Conservation (phyloP, 2,329 filamentous ascomycete species). For the Claviceps sp. region DNA sequence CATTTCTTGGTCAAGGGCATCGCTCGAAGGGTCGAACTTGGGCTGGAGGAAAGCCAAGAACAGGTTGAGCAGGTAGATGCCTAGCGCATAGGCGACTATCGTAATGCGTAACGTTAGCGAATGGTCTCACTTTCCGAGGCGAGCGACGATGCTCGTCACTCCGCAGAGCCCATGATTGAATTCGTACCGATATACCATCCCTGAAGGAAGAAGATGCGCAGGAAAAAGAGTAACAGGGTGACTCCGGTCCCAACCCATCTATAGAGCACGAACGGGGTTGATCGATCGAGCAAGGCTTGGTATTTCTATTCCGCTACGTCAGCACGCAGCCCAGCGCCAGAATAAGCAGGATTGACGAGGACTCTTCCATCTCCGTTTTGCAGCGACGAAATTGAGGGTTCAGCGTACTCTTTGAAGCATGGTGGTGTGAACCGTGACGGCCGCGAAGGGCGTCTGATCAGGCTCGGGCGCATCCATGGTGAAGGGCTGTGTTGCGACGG, state of each 20-base stretch:
- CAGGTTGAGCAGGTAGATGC: constrained; percentile 96
- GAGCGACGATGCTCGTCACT: neutral
- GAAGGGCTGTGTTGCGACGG: neutral
- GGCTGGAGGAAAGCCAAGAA: constrained; percentile 97
- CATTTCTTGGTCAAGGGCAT: constrained; percentile 82
- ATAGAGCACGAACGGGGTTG: constrained; percentile 78
- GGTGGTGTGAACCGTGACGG: constrained; percentile 75
- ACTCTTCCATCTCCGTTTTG: neutral
- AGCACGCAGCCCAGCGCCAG: neutral
- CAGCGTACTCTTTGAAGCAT: constrained; percentile 54
- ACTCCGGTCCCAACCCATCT: constrained; percentile 78
- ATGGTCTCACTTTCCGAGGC: neutral
- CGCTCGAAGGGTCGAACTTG: constrained; percentile 96
- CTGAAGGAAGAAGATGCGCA: constrained; percentile 81
- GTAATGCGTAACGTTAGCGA: neutral
- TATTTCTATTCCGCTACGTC: constrained; percentile 51
- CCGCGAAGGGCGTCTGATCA: constrained; percentile 82
- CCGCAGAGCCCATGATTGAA: too few relatives aligned
- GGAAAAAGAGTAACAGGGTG: constrained; percentile 66
- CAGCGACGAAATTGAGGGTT: neutral
- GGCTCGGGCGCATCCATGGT: constrained; percentile 77
- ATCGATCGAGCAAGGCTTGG: constrained; percentile 87
- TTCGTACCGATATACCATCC: constrained; percentile 92
- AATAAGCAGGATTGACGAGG: neutral
- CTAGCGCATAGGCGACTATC: constrained; percentile 86